Conservation (phyloP, 495 filamentous ascomycete species). For the Amorphotheca resinae region DNA sequence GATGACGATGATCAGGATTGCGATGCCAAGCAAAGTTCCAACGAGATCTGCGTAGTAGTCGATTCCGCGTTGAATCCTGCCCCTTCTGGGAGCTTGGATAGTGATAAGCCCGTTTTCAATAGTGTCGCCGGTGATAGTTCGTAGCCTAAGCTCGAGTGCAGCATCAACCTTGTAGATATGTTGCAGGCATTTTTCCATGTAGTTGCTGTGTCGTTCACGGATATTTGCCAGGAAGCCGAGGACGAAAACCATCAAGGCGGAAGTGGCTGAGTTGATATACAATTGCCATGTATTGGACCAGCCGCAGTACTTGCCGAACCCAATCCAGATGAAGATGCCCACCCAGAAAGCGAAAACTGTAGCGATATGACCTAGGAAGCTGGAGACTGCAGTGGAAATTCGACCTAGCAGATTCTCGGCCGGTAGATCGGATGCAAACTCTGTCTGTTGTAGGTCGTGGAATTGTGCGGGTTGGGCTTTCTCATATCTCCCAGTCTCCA, state of each 20-base stretch:
- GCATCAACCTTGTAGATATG: constrained; percentile 25
- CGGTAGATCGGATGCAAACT: constrained; percentile 11
- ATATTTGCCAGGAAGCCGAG: constrained; percentile 29
- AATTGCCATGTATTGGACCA: constrained; percentile 30
- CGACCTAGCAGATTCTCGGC: constrained; percentile 20
- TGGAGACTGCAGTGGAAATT: constrained; percentile 18
- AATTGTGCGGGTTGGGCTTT: constrained; percentile 7
- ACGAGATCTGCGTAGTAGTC: constrained; percentile 30
- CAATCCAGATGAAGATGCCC: constrained; percentile 28
- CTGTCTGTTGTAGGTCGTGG: constrained; percentile 10
- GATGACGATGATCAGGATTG: constrained; percentile 23
- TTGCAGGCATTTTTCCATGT: constrained; percentile 22
- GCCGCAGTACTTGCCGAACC: constrained; percentile 21
- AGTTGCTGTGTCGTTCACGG: constrained; percentile 25
- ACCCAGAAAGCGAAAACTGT: constrained; percentile 25
- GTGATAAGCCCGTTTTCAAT: constrained; percentile 12
- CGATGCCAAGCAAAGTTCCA: constrained; percentile 25
- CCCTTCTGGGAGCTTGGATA: constrained; percentile 19
- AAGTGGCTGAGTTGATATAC: constrained; percentile 31
- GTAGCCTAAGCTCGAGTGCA: constrained; percentile 24
- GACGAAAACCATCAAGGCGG: constrained; percentile 27
- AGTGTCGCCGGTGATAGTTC: constrained; percentile 18
- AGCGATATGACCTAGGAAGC: constrained; percentile 24
- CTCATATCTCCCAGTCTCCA: constrained; percentile 9
- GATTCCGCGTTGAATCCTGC: constrained; percentile 22